Conservation (phyloP, 2,329 filamentous ascomycete genomes). For the Verticillium longisporum region DNA sequence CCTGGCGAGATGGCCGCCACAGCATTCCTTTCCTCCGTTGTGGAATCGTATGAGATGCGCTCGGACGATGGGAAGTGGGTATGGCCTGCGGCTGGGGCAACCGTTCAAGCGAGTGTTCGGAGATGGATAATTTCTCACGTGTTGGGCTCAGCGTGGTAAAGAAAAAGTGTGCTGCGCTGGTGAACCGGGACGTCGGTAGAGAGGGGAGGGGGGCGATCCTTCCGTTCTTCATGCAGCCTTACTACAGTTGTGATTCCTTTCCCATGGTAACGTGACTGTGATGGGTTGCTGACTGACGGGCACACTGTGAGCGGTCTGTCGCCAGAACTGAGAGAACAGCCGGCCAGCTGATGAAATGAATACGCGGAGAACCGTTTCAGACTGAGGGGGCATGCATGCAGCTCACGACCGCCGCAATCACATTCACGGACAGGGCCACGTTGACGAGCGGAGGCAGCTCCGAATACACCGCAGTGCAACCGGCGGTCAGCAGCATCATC, state of each 20-base stretch:
- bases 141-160: neutral
- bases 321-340: neutral
- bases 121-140: neutral
- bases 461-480: neutral
- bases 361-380: neutral
- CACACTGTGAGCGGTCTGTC: neutral
- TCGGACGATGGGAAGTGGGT: neutral
- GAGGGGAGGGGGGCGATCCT: neutral
- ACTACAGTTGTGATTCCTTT: neutral
- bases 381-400: neutral
- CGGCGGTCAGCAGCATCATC: neutral
- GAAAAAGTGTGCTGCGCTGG: neutral
- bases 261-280: neutral
- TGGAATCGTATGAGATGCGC: neutral
- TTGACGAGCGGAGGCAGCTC: neutral
- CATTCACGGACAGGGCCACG: neutral
- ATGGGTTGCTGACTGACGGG: neutral
- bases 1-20: neutral
- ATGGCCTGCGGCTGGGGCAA: neutral
- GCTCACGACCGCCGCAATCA: no score
- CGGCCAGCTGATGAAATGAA: neutral
- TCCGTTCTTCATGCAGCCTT: neutral
- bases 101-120: neutral
- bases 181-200: neutral
- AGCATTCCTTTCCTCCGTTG: neutral